Evolutionary conservation across 345 rosid genomes (phyloP).

Genomic region (Carallia pectinifolia): DNA sequence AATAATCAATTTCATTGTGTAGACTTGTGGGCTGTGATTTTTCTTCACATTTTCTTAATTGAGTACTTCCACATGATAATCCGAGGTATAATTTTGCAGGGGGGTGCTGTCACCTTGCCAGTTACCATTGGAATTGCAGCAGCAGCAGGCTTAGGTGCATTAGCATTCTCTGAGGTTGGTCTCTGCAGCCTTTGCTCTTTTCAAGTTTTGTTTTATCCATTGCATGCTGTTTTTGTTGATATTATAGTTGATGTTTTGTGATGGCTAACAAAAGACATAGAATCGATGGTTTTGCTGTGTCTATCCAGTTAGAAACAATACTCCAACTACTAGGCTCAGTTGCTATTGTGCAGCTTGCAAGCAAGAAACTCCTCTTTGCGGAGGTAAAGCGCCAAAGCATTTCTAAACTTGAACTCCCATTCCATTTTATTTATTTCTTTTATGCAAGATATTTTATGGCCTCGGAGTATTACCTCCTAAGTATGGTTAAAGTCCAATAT

Average conservation of each 20-base stretch:
- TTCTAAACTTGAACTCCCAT: background rate
- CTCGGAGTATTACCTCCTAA: no score
- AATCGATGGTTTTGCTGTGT: conserved; percentile 18
- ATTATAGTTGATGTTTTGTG: background rate
- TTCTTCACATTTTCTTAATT: background rate
- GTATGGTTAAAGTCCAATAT: no score
- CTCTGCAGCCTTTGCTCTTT: background rate
- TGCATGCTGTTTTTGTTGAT: background rate
- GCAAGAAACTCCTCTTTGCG: conserved; percentile 85
- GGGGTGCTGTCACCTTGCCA: conserved; percentile 50
- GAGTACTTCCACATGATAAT: conserved; percentile 14
- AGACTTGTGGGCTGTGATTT: background rate
- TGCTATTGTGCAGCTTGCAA: conserved; percentile 74
- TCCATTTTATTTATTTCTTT: no score
- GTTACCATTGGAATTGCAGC: conserved; percentile 66
- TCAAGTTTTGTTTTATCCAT: background rate
- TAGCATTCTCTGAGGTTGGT: conserved; percentile 81
- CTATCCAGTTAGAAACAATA: conserved; percentile 73
- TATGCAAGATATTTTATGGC: no score
- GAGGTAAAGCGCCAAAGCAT: conserved; percentile 45
- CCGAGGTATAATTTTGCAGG: conserved; percentile 47
- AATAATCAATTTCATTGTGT: background rate
- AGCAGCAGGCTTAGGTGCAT: conserved; percentile 68
- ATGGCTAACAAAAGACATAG: background rate
- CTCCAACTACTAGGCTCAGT: conserved; percentile 93